Percentiles rank a stretch among this genome's conserved stretches.
Conservation (phyloP, 805 yeast species). For the Blastobotrys terrestris region DNA sequence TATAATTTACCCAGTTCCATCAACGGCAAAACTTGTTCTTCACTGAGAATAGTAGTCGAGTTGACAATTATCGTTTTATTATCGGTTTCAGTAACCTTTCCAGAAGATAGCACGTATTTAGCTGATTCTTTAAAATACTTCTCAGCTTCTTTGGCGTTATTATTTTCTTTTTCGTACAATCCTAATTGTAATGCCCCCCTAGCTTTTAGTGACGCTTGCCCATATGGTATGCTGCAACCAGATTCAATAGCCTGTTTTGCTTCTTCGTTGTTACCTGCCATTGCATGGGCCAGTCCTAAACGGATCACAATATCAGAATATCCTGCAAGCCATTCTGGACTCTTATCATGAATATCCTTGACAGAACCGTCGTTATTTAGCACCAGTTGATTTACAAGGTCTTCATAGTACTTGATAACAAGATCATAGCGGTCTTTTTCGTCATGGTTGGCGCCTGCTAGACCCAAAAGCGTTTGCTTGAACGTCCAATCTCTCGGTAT, state of each 20-base stretch:
- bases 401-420: slow-evolving; percentile 17
- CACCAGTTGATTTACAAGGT: slow-evolving; percentile 22
- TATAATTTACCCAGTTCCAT: slow-evolving; percentile 22
- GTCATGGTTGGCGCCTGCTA: slow-evolving; percentile 17
- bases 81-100: neutral
- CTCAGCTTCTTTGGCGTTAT: neutral
- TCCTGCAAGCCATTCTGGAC: slow-evolving; percentile 28
- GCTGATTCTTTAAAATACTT: neutral
- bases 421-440: slow-evolving; percentile 10
- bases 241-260: slow-evolving; percentile 25
- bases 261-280: slow-evolving; percentile 16
- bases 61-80: neutral
- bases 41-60: neutral
- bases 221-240: slow-evolving; percentile 24
- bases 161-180: slow-evolving; percentile 1
- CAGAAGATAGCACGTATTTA: neutral
- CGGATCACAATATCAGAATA: slow-evolving; percentile 29
- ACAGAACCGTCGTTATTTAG: slow-evolving; percentile 9
- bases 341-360: slow-evolving; percentile 21
- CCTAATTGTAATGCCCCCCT: slow-evolving; percentile 23
- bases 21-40: slow-evolving; percentile 14
- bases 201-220: slow-evolving; percentile 20
- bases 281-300: slow-evolving; percentile 23
- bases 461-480: slow-evolving; percentile 10
- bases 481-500: slow-evolving; percentile 20